phyloP scores from a whole-genome alignment of 1,284 basidiomycete species.

The Cryptococcus neoformans region DNA sequence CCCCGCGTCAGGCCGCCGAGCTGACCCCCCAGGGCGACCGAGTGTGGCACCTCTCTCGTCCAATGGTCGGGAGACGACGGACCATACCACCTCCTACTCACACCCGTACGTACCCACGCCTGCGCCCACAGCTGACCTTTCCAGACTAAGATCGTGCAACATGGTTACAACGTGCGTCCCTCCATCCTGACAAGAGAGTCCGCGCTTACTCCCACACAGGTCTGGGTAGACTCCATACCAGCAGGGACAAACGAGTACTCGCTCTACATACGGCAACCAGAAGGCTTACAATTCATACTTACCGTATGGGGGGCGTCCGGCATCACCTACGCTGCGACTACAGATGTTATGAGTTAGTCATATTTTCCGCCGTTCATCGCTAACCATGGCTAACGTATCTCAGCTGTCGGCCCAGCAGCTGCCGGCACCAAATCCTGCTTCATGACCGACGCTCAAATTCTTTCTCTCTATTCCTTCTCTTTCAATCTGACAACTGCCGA shows the following conservation, averaged over 20 bases:
- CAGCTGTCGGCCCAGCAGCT: conserved; percentile 25
- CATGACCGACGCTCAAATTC: conserved; percentile 31
- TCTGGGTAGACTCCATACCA: conserved; percentile 40
- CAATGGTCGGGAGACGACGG: conserved; percentile 43
- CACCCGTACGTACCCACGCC: conserved; percentile 29
- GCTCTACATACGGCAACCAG: conserved; percentile 35
- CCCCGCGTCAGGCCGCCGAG: no score
- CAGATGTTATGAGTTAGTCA: conserved; percentile 42
- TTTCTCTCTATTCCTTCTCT: conserved; percentile 41
- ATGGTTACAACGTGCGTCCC: conserved; percentile 42
- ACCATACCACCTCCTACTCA: conserved; percentile 45
- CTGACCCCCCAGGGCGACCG: no score
- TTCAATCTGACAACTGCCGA: conserved; percentile 38
- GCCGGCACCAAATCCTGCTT: conserved; percentile 31
- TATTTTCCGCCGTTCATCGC: not conserved
- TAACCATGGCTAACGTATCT: not conserved
- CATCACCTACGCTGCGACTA: conserved; percentile 41
- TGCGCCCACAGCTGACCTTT: not conserved
- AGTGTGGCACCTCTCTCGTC: no score
- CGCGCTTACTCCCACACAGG: conserved; percentile 16
- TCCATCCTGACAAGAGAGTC: not conserved
- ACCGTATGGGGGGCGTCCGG: conserved; percentile 46
- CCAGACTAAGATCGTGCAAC: conserved; percentile 34
- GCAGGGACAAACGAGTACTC: conserved; percentile 30
- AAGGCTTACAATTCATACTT: conserved; percentile 36